Conservation (phyloP, 2,329 filamentous ascomycete genomes). For the Trichoderma arundinaceum region DNA sequence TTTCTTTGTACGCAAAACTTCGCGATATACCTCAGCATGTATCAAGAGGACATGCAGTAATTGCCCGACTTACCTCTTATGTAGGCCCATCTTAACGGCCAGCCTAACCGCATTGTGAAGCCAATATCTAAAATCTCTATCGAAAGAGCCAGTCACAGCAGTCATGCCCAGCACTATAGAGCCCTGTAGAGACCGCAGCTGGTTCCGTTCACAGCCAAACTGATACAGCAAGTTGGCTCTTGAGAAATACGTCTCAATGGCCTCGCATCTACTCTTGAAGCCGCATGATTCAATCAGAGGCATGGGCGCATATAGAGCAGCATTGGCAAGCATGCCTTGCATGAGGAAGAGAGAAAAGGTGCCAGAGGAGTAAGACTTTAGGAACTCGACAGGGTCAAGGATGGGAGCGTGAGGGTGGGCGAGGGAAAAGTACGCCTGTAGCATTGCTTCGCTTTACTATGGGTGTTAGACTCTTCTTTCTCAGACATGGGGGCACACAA, state of each 20-base stretch:
- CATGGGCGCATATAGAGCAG: not conserved
- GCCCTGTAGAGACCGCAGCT: not conserved
- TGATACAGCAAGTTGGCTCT: slow-evolving; percentile 7
- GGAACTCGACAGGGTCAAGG: slow-evolving; percentile 8
- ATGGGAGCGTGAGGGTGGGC: slow-evolving; percentile 6
- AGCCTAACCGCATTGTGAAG: slow-evolving; percentile 2
- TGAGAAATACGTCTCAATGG: not conserved
- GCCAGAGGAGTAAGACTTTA: not conserved
- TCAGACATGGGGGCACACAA: too few relatives aligned
- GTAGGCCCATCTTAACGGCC: not conserved
- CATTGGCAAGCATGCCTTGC: not conserved
- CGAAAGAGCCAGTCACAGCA: not conserved
- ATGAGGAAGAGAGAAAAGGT: slow-evolving; percentile 6
- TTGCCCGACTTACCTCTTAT: not conserved
- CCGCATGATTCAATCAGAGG: not conserved
- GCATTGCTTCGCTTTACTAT: slow-evolving; percentile 1
- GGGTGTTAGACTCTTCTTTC: too few relatives aligned
- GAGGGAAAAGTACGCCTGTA: slow-evolving; percentile 4
- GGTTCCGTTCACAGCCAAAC: slow-evolving; percentile 8
- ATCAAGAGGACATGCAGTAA: too few relatives aligned
- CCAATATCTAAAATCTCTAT: slow-evolving; percentile 6
- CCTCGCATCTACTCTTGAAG: not conserved
- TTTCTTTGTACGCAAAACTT: not conserved
- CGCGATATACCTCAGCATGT: too few relatives aligned
- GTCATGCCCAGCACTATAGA: slow-evolving; percentile 1